Conservation (phyloP, 2,329 filamentous ascomycete species). For the Scytalidium lignicola region DNA sequence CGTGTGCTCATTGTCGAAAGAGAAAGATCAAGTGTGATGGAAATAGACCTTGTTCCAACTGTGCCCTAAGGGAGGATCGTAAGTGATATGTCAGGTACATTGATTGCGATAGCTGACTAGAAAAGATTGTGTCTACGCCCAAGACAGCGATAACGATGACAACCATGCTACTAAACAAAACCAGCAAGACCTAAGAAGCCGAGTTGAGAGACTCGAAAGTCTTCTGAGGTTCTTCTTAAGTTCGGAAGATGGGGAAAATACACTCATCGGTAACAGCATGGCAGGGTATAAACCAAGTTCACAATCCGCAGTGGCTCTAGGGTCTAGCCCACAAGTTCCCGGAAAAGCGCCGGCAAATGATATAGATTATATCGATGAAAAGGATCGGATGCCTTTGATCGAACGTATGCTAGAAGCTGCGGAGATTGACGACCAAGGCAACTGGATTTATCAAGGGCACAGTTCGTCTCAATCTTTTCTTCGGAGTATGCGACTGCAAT, state of each 20-base stretch:
- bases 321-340: too few relatives aligned
- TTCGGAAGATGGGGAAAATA: not conserved
- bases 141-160: not conserved
- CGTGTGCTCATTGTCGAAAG: not conserved
- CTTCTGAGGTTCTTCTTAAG: not conserved
- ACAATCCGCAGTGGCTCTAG: too few relatives aligned
- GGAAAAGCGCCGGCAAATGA: not conserved
- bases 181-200: not conserved
- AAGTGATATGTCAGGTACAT: not conserved
- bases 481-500: slow-evolving; percentile 76
- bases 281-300: too few relatives aligned
- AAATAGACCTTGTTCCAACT: not conserved
- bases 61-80: not conserved
- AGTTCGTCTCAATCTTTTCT: slow-evolving; percentile 87
- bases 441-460: slow-evolving; percentile 89
- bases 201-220: not conserved
- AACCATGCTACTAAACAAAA: not conserved
- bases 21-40: not conserved
- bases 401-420: not conserved
- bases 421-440: slow-evolving; percentile 70
- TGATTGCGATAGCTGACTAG: too few relatives aligned
- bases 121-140: not conserved
- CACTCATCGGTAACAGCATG: too few relatives aligned
- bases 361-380: not conserved
- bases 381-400: not conserved